Percentiles rank a stretch among this genome's conserved stretches.
Conservation (phyloP, 176 grass and related monocot genomes). For the Zoysia pacifica region DNA sequence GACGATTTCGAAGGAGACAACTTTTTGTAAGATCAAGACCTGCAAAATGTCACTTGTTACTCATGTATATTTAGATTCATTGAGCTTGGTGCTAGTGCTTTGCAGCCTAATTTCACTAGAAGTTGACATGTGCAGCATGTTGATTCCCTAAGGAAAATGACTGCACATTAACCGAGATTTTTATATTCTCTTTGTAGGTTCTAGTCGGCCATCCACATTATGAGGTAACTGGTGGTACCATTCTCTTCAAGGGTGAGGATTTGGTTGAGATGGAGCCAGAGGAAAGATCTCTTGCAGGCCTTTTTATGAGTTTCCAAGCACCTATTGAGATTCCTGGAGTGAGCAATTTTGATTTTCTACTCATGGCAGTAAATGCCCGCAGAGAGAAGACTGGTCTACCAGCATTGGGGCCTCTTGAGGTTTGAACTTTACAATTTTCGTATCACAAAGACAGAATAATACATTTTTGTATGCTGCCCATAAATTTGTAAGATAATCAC, state of each 20-base stretch:
- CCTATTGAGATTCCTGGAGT: conserved; percentile 93
- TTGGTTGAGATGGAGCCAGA: conserved; percentile 91
- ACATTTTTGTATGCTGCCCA: not conserved
- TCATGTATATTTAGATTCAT: too few relatives aligned
- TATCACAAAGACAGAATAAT: conserved; percentile 13
- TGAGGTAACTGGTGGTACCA: conserved; percentile 79
- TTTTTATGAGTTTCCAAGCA: conserved; percentile 93
- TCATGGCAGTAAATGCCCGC: conserved; percentile 85
- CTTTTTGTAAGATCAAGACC: not conserved
- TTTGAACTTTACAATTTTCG: conserved; percentile 28
- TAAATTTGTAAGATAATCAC: conserved; percentile 16
- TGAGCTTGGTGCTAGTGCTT: not conserved
- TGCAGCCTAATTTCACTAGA: not conserved
- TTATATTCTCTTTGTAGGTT: conserved; percentile 53
- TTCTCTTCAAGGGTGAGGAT: conserved; percentile 84
- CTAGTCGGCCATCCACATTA: conserved; percentile 95
- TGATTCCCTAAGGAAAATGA: not conserved
- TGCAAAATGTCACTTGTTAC: not conserved
- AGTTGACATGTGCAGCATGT: not conserved
- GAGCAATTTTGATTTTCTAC: conserved; percentile 95
- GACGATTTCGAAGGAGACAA: not conserved
- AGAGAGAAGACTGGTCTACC: conserved; percentile 68
- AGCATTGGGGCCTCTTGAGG: conserved; percentile 76
- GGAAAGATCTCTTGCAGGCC: conserved; percentile 87
- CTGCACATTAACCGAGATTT: not conserved